phyloP scores from a whole-genome alignment of 2,329 filamentous ascomycete species.

The Cladosporium halotolerans region DNA sequence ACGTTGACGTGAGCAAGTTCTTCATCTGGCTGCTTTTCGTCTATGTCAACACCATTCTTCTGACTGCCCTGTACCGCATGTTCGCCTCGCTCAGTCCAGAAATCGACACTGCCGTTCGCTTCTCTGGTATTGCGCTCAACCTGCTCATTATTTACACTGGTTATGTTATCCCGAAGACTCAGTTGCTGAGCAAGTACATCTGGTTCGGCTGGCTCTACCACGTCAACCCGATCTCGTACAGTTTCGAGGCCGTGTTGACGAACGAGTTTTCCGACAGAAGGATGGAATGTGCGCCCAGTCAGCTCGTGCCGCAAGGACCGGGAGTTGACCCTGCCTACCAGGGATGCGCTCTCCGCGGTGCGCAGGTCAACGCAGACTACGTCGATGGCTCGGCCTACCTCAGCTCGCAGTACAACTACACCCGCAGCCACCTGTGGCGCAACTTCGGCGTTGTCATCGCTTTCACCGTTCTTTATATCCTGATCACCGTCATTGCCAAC shows the following conservation, averaged over 20 bases:
- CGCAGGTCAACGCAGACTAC: conserved; percentile 43
- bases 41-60: conserved; percentile 55
- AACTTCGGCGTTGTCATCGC: conserved; percentile 75
- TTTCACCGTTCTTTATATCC: conserved; percentile 67
- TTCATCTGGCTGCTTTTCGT: conserved; percentile 61
- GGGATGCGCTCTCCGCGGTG: conserved; percentile 58
- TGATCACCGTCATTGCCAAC: conserved; percentile 63
- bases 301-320: conserved; percentile 56
- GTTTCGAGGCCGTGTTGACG: conserved; percentile 60
- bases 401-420: conserved; percentile 50
- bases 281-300: conserved; percentile 54
- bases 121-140: conserved; percentile 57
- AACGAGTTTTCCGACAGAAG: conserved; percentile 57
- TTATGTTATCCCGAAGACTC: conserved; percentile 62
- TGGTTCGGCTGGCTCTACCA: conserved; percentile 60
- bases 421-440: conserved; percentile 56
- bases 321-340: conserved; percentile 51
- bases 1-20: conserved; percentile 56
- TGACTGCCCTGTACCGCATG: conserved; percentile 61
- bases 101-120: conserved; percentile 61
- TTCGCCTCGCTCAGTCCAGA: conserved; percentile 58
- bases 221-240: conserved; percentile 49
- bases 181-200: conserved; percentile 52
- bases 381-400: conserved; percentile 53
- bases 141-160: conserved; percentile 59